phyloP scores from a whole-genome alignment of 1,284 basidiomycete species.

The Ustilago tritici region DNA sequence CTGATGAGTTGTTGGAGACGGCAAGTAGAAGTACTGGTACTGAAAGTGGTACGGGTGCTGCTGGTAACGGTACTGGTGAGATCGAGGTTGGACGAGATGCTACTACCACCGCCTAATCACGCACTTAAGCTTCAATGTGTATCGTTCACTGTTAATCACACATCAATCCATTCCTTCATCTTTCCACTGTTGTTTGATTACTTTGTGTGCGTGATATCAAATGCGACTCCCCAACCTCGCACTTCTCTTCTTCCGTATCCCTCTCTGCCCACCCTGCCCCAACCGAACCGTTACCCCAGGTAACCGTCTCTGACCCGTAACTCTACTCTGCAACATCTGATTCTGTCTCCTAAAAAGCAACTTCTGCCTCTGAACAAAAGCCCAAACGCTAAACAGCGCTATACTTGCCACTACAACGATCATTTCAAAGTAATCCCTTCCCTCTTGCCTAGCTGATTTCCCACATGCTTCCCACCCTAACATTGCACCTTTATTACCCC shows the following conservation, averaged over 20 bases:
- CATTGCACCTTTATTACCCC: neutral
- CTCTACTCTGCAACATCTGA: slow-evolving; percentile 18
- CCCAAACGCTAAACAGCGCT: slow-evolving; percentile 33
- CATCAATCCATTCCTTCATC: neutral
- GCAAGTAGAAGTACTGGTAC: slow-evolving; percentile 30
- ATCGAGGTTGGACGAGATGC: slow-evolving; percentile 38
- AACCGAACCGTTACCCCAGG: neutral
- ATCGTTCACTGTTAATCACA: neutral
- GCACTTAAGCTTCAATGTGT: neutral
- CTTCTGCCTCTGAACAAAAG: slow-evolving; percentile 43
- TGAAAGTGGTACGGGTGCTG: slow-evolving; percentile 35
- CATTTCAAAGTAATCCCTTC: slow-evolving; percentile 50
- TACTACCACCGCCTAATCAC: slow-evolving; percentile 20
- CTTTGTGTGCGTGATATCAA: neutral
- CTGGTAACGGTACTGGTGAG: slow-evolving; percentile 3
- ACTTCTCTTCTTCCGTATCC: slow-evolving; percentile 24
- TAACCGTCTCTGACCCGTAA: slow-evolving; percentile 20
- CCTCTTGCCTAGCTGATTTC: slow-evolving; percentile 45
- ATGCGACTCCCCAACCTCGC: slow-evolving; percentile 9
- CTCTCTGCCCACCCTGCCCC: neutral
- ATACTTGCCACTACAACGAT: slow-evolving; percentile 38
- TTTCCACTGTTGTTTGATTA: neutral
- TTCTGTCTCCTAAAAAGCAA: slow-evolving; percentile 36
- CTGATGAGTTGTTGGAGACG: slow-evolving; percentile 27
- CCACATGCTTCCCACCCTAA: slow-evolving; percentile 51